These are phyloP conservation scores for Pythium periplocum DNA, from an alignment of 352 stramenopile species.

Conservation along the genomic window DNA sequence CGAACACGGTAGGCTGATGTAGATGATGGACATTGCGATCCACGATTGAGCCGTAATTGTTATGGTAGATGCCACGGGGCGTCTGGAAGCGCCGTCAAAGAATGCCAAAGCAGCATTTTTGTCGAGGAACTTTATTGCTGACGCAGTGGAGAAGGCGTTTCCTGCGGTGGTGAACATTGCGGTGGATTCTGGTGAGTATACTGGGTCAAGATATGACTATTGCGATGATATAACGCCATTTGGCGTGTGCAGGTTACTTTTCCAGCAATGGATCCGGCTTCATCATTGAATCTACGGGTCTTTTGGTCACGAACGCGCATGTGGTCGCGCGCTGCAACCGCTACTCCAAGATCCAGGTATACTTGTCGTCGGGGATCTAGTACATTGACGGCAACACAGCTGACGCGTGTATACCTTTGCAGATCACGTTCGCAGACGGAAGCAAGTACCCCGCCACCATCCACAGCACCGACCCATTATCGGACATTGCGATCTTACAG, in stretches of 20 bases:
- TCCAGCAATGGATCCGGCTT: slow-evolving; percentile 90
- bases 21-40: too few species aligned
- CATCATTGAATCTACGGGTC: slow-evolving; percentile 80
- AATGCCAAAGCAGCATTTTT: slow-evolving; percentile 23
- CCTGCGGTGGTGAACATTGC: slow-evolving; percentile 88
- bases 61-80: background rate
- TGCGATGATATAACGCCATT: too few species aligned
- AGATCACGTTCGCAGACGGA: slow-evolving; percentile 83
- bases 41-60: background rate
- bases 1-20: too few species aligned
- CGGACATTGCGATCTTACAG: slow-evolving; percentile 90
- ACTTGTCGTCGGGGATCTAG: background rate
- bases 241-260: slow-evolving; percentile 33
- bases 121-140: slow-evolving; percentile 82
- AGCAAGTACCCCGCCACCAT: slow-evolving; percentile 72
- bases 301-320: slow-evolving; percentile 92
- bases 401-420: background rate
- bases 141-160: slow-evolving; percentile 85
- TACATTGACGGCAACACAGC: too few species aligned
- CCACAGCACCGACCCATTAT: slow-evolving; percentile 82
- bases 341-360: slow-evolving; percentile 77
- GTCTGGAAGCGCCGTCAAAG: slow-evolving; percentile 6
- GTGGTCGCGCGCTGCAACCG: slow-evolving; percentile 82
- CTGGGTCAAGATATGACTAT: background rate
- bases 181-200: slow-evolving; percentile 44